phyloP scores from a whole-genome alignment of 805 yeast species.

The Monosporozyma solicola region DNA sequence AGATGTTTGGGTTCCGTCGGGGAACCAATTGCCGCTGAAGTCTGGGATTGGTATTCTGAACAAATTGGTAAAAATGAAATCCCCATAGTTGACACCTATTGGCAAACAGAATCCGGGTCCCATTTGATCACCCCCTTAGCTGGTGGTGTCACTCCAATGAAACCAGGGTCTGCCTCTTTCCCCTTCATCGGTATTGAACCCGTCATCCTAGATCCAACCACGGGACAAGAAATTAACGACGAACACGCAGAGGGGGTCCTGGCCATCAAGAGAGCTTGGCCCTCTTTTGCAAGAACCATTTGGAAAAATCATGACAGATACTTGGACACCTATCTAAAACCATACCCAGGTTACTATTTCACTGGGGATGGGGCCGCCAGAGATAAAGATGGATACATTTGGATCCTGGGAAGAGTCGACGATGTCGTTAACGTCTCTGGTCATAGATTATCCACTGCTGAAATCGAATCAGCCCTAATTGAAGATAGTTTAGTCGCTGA shows the following conservation, averaged over 20 bases:
- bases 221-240: constrained; percentile 60
- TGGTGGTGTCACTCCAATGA: constrained; percentile 66
- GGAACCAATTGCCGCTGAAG: constrained; percentile 78
- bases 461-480: constrained; percentile 73
- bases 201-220: constrained; percentile 61
- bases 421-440: constrained; percentile 85
- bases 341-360: constrained; percentile 75
- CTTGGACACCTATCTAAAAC: constrained; percentile 73
- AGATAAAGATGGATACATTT: constrained; percentile 74
- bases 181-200: constrained; percentile 80
- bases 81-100: constrained; percentile 73
- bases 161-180: constrained; percentile 78
- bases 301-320: constrained; percentile 69
- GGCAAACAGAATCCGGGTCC: constrained; percentile 86
- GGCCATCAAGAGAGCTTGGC: constrained; percentile 69
- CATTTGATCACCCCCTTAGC: constrained; percentile 73
- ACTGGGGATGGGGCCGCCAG: constrained; percentile 89
- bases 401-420: constrained; percentile 83
- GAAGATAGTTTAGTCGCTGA: constrained; percentile 67
- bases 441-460: constrained; percentile 82
- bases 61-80: constrained; percentile 61
- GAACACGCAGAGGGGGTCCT: constrained; percentile 75
- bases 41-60: constrained; percentile 81
- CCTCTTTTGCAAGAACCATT: constrained; percentile 76
- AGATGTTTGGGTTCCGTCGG: constrained; percentile 77